Percentiles rank a stretch among this genome's conserved stretches.
Conservation (phyloP, 768 basidiomycete species). For the Rhizopogon vinicolor region DNA sequence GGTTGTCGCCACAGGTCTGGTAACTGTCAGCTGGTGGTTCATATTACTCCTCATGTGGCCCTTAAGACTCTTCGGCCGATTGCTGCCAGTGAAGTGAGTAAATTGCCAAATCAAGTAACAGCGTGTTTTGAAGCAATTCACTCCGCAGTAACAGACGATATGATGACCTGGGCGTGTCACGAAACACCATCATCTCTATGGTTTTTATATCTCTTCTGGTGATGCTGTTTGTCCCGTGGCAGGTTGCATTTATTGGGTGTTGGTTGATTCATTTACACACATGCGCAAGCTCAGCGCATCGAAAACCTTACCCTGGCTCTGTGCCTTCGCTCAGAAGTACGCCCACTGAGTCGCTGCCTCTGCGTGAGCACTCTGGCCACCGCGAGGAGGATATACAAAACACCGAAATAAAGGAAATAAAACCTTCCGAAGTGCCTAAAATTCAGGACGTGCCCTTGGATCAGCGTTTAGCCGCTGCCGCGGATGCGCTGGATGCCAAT, state of each 20-base stretch:
- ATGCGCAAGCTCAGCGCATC: constrained; percentile 36
- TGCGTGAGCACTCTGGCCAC: background rate
- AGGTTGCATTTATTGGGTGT: constrained; percentile 83
- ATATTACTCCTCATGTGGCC: constrained; percentile 46
- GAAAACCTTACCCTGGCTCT: constrained; percentile 15
- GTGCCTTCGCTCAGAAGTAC: constrained; percentile 21
- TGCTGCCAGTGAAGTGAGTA: constrained; percentile 13
- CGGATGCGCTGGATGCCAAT: background rate
- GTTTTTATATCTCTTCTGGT: constrained; percentile 58
- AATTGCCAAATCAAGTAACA: background rate
- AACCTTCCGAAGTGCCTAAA: constrained; percentile 3
- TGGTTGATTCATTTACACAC: constrained; percentile 76
- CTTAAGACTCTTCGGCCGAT: constrained; percentile 17
- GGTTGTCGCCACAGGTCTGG: constrained; percentile 59
- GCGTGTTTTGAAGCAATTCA: background rate
- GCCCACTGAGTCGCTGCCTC: constrained; percentile 21
- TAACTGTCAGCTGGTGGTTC: constrained; percentile 55
- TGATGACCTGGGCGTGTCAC: constrained; percentile 35
- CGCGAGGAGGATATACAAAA: background rate
- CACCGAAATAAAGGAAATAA: constrained; percentile 9
- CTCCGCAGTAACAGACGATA: constrained; percentile 11
- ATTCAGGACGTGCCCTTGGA: background rate
- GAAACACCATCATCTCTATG: constrained; percentile 55
- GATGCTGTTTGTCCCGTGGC: constrained; percentile 81
- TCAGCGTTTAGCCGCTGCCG: background rate